These are phyloP conservation scores for Penicillium capsulatum DNA, from an alignment of 2,329 filamentous ascomycete genomes.

Conservation along the genomic window DNA sequence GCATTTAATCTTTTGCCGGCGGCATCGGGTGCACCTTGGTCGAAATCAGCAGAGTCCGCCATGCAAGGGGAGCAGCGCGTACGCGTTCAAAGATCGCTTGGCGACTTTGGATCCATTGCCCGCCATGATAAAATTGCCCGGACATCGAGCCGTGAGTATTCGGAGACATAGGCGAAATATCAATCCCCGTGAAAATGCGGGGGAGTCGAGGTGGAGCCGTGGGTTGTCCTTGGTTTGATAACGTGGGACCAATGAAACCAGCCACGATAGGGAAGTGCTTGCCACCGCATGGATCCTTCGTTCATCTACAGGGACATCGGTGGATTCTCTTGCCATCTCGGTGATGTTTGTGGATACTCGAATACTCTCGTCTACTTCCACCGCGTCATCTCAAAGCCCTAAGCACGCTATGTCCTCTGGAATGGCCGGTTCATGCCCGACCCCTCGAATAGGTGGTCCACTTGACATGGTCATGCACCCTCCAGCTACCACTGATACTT, in stretches of 20 bases:
- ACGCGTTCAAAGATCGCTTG: slow-evolving; percentile 36
- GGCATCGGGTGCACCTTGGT: slow-evolving; percentile 43
- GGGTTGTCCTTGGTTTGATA: not conserved
- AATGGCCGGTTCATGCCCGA: too few relatives aligned
- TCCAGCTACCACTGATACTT: too few relatives aligned
- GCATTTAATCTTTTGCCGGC: slow-evolving; percentile 47
- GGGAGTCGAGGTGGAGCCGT: slow-evolving; percentile 6
- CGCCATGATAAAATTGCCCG: slow-evolving; percentile 12
- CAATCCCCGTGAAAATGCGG: slow-evolving; percentile 7
- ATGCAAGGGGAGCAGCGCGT: not conserved
- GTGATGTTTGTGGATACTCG: too few relatives aligned
- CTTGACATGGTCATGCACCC: too few relatives aligned
- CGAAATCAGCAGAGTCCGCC: slow-evolving; percentile 2
- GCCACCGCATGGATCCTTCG: too few relatives aligned
- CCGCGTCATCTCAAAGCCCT: too few relatives aligned
- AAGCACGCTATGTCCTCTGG: too few relatives aligned
- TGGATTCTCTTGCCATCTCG: too few relatives aligned
- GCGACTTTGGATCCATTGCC: slow-evolving; percentile 22
- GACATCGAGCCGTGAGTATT: slow-evolving; percentile 3
- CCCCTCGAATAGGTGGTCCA: too few relatives aligned
- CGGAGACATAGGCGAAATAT: slow-evolving; percentile 3
- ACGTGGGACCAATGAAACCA: not conserved
- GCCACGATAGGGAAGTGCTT: too few relatives aligned
- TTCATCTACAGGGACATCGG: too few relatives aligned
- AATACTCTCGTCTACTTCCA: too few relatives aligned